Conservation (phyloP, 495 filamentous ascomycete species). For the Achaetomiella virescens region DNA sequence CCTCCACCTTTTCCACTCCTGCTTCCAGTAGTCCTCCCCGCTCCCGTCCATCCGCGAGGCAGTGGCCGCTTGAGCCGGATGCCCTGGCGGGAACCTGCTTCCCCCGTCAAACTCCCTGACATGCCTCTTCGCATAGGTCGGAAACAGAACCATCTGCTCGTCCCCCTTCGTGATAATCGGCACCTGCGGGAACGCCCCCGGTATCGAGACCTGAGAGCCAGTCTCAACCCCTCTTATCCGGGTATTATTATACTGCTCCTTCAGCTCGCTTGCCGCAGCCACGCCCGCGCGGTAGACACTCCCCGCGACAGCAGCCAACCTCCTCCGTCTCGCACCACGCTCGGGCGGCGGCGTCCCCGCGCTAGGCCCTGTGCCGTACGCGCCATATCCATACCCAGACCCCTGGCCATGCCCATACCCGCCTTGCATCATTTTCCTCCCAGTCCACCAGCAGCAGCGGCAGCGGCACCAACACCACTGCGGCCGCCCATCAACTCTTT, state of each 20-base stretch:
- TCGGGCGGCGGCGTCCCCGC: constrained; percentile 38
- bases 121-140: constrained; percentile 76
- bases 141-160: constrained; percentile 92
- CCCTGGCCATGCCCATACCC: constrained; percentile 25
- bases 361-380: constrained; percentile 18
- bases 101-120: constrained; percentile 34
- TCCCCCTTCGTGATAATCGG: constrained; percentile 69
- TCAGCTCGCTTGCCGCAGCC: constrained; percentile 83
- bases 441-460: not conserved
- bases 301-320: constrained; percentile 55
- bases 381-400: constrained; percentile 26
- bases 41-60: constrained; percentile 25
- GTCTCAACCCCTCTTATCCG: constrained; percentile 46
- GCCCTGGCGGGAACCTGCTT: constrained; percentile 1
- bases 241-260: constrained; percentile 81
- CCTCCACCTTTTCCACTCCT: constrained; percentile 66
- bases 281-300: constrained; percentile 59
- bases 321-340: constrained; percentile 65
- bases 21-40: constrained; percentile 60
- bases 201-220: constrained; percentile 54
- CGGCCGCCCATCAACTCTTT: not conserved
- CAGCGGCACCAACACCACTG: not conserved
- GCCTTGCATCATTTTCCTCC: constrained; percentile 6
- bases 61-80: not conserved
- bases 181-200: constrained; percentile 74